phyloP scores from a whole-genome alignment of 192 early-diverging fungal genomes.

The Coemansia sp. region DNA sequence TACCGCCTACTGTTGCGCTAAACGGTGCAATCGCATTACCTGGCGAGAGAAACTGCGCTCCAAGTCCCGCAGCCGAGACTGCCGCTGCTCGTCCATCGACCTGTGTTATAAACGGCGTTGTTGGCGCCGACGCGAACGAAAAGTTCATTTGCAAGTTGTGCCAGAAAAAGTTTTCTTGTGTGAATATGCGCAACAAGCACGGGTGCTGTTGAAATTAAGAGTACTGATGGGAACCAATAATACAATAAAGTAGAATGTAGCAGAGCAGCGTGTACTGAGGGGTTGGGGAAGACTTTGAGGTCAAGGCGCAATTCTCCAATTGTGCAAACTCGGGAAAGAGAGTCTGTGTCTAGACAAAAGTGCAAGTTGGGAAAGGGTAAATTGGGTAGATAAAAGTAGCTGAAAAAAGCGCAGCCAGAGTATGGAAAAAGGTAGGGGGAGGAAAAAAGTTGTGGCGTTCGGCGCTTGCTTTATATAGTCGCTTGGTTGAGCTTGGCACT shows the following conservation, averaged over 20 bases:
- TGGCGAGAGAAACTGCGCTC: constrained; percentile 22
- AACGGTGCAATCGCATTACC: constrained; percentile 9
- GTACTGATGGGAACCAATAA: too few species aligned
- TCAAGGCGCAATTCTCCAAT: background rate
- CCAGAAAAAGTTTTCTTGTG: background rate
- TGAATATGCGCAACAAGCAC: background rate
- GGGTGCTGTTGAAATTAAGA: too few species aligned
- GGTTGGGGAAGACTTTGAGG: constrained; percentile 1
- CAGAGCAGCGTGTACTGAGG: too few species aligned
- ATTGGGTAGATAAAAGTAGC: constrained; percentile 3
- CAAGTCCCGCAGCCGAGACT: background rate
- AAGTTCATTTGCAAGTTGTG: constrained; percentile 37
- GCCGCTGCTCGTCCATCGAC: constrained; percentile 26
- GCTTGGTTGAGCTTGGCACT: background rate
- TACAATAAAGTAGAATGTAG: background rate
- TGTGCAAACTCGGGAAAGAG: background rate
- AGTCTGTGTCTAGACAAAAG: too few species aligned
- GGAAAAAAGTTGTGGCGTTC: constrained; percentile 5
- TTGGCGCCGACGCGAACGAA: constrained; percentile 53
- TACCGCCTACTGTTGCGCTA: constrained; percentile 9
- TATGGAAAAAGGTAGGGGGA: constrained; percentile 4
- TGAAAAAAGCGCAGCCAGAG: constrained; percentile 33
- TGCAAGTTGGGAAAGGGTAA: background rate
- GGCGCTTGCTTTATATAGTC: constrained; percentile 2
- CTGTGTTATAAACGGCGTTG: constrained; percentile 52